These are phyloP conservation scores for Dipodascus albidus DNA, from an alignment of 805 yeast species.

Conservation along the genomic window DNA sequence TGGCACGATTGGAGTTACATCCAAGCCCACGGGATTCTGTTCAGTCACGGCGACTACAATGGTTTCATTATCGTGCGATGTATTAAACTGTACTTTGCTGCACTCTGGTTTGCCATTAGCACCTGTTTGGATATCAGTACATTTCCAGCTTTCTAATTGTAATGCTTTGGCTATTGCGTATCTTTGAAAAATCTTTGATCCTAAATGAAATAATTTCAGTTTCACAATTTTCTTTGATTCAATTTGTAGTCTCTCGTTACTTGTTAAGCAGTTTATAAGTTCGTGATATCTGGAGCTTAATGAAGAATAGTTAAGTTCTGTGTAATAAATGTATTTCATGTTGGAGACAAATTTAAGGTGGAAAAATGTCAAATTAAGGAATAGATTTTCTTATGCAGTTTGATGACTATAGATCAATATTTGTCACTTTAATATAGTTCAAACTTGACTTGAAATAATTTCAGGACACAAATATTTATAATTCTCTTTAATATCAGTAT, in stretches of 20 bases:
- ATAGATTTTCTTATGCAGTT: no score
- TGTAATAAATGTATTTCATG: no score
- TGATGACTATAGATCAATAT: no score
- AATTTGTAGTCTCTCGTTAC: background rate
- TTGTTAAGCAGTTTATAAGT: background rate
- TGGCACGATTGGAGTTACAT: constrained; percentile 11
- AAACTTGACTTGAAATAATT: no score
- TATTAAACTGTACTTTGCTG: constrained; percentile 9
- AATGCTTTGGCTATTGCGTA: constrained; percentile 3
- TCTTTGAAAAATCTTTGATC: constrained; percentile 9
- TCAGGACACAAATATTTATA: no score
- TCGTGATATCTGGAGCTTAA: background rate
- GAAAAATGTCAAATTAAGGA: no score
- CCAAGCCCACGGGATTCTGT: constrained; percentile 14
- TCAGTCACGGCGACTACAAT: constrained; percentile 12
- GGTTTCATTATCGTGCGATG: constrained; percentile 11
- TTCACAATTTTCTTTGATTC: background rate
- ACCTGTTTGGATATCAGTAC: background rate
- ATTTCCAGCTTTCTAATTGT: background rate
- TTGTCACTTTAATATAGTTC: no score
- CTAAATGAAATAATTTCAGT: background rate
- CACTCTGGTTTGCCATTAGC: constrained; percentile 12
- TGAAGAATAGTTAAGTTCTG: no score
- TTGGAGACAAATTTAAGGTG: no score
- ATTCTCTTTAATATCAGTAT: no score